These are phyloP conservation scores for Simplicillium sp. DNA, from an alignment of 2,329 filamentous ascomycete species.

Conservation along the genomic window DNA sequence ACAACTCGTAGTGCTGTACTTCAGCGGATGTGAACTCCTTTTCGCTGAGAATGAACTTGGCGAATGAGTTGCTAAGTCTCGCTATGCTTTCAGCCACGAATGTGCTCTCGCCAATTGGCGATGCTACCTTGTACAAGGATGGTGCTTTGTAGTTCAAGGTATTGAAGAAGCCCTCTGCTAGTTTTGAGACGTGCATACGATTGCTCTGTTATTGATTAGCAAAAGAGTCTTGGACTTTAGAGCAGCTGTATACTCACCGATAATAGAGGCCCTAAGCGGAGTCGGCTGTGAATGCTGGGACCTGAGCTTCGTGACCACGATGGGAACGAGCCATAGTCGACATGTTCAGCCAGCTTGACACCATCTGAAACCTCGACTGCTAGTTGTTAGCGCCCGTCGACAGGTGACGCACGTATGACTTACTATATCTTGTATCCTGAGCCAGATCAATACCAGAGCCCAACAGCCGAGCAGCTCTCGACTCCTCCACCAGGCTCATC, in stretches of 20 bases:
- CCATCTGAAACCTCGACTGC: conserved; percentile 31
- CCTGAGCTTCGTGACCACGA: conserved; percentile 30
- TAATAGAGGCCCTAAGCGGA: conserved; percentile 40
- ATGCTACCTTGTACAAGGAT: conserved; percentile 38
- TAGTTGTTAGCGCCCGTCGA: neutral
- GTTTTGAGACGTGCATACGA: conserved; percentile 37
- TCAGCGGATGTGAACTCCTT: conserved; percentile 31
- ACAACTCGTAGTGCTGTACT: conserved; percentile 29
- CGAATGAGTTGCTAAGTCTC: conserved; percentile 31
- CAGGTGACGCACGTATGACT: conserved; percentile 13
- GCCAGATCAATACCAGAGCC: conserved; percentile 30
- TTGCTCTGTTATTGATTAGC: conserved; percentile 27
- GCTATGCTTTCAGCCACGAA: conserved; percentile 32
- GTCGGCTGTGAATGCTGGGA: conserved; percentile 29
- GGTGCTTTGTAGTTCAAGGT: conserved; percentile 37
- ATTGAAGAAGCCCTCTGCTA: conserved; percentile 43
- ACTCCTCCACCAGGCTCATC: conserved; percentile 42
- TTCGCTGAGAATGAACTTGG: conserved; percentile 23
- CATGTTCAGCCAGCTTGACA: conserved; percentile 28
- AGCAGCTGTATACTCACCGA: conserved; percentile 29
- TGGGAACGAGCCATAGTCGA: conserved; percentile 44
- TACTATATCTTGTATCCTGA: conserved; percentile 36
- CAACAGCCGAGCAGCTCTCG: conserved; percentile 33
- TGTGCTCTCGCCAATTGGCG: conserved; percentile 29
- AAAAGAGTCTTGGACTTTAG: neutral